phyloP scores from a whole-genome alignment of 2,329 filamentous ascomycete species.

The Fusarium incarnatum region DNA sequence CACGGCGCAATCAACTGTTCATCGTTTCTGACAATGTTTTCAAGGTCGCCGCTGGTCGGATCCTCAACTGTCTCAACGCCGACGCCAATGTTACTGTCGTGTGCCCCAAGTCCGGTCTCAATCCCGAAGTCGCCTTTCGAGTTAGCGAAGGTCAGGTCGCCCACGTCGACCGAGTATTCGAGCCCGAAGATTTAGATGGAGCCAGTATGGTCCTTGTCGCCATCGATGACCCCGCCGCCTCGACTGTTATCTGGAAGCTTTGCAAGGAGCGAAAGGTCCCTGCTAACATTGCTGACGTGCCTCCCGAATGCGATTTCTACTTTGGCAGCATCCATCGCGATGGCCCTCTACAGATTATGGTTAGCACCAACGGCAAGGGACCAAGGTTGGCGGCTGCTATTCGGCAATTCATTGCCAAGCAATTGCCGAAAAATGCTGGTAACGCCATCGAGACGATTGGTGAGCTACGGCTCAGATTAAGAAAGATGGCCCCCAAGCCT shows the following conservation, averaged over 20 bases:
- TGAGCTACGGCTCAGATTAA: slow-evolving; percentile 79
- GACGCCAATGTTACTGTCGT: slow-evolving; percentile 91
- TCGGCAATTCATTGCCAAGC: slow-evolving; percentile 80
- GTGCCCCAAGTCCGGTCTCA: slow-evolving; percentile 81
- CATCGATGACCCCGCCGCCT: slow-evolving; percentile 93
- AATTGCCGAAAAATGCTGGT: slow-evolving; percentile 82
- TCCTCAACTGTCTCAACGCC: slow-evolving; percentile 93
- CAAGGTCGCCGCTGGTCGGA: slow-evolving; percentile 94
- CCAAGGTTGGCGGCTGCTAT: slow-evolving; percentile 91
- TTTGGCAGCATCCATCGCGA: slow-evolving; percentile 97
- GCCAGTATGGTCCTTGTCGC: slow-evolving; percentile 91
- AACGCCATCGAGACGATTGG: slow-evolving; percentile 89
- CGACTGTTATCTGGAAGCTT: slow-evolving; percentile 89
- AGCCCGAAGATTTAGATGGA: slow-evolving; percentile 85
- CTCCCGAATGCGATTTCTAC: slow-evolving; percentile 97
- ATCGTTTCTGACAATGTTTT: background rate
- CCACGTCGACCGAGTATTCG: slow-evolving; percentile 85
- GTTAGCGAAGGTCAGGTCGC: slow-evolving; percentile 79
- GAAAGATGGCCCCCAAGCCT: slow-evolving; percentile 76
- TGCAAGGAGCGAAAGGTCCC: slow-evolving; percentile 87
- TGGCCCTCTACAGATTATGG: slow-evolving; percentile 97
- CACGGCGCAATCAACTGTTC: background rate
- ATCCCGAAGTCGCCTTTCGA: slow-evolving; percentile 87
- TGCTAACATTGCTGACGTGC: slow-evolving; percentile 97
- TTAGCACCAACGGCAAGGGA: slow-evolving; percentile 97